phyloP scores from a whole-genome alignment of 2,329 filamentous ascomycete genomes.

The Penicillium rolfsii region DNA sequence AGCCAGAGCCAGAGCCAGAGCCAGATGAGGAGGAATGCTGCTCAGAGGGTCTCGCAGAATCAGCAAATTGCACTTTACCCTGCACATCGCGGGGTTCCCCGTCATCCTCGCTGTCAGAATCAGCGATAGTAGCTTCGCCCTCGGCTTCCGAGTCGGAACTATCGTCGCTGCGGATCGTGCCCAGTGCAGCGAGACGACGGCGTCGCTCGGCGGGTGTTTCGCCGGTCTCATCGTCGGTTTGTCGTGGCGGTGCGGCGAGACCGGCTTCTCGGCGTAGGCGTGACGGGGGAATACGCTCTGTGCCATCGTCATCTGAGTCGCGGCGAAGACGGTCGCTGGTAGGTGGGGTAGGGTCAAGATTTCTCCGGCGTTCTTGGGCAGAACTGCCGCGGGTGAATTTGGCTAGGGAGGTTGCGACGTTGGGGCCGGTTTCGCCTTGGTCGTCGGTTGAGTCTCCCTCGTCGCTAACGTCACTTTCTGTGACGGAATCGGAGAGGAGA shows the following conservation, averaged over 20 bases:
- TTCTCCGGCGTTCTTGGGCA: slow-evolving; percentile 45
- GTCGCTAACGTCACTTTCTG: slow-evolving; percentile 30
- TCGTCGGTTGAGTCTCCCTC: slow-evolving; percentile 27
- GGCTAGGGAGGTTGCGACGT: slow-evolving; percentile 44
- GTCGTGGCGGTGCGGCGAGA: slow-evolving; percentile 29
- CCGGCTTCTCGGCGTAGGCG: slow-evolving; percentile 40
- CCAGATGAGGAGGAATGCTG: slow-evolving; percentile 26
- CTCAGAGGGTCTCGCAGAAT: slow-evolving; percentile 35
- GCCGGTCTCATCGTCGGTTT: slow-evolving; percentile 41
- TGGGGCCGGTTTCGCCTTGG: slow-evolving; percentile 32
- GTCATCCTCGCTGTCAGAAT: slow-evolving; percentile 33
- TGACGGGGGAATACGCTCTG: slow-evolving; percentile 46
- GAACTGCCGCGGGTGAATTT: slow-evolving; percentile 41
- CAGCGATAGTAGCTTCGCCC: slow-evolving; percentile 17
- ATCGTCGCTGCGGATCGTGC: slow-evolving; percentile 37
- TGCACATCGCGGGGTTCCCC: slow-evolving; percentile 22
- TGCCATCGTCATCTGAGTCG: slow-evolving; percentile 50
- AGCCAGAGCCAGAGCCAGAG: slow-evolving; percentile 16
- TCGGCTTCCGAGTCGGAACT: slow-evolving; percentile 33
- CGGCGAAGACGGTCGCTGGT: slow-evolving; percentile 30
- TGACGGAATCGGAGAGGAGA: slow-evolving; percentile 30
- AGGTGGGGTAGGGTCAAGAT: slow-evolving; percentile 35
- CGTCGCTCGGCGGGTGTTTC: slow-evolving; percentile 53
- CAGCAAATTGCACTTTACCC: slow-evolving; percentile 41
- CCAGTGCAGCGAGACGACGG: slow-evolving; percentile 51